A percentile compares a stretch with the other conserved stretches of the same genome.
phyloP scores from a whole-genome alignment of 495 filamentous ascomycete species.

The Tuber umbilicatum region DNA sequence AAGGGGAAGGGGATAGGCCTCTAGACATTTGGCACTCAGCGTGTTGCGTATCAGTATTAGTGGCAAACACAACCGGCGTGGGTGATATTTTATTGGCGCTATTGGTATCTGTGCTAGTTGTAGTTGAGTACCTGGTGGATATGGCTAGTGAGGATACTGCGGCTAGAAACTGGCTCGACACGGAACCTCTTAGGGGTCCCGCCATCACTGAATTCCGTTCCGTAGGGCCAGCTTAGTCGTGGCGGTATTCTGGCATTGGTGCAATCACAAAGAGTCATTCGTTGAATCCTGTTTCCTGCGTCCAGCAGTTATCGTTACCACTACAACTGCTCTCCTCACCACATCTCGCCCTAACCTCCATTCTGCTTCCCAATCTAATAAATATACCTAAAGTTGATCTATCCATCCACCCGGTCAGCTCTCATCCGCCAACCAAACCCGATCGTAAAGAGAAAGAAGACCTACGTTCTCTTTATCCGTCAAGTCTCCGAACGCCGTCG shows the following conservation, averaged over 20 bases:
- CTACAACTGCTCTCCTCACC: not conserved
- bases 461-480: slow-evolving; percentile 57
- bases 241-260: not conserved
- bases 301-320: not conserved
- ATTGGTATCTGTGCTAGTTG: not conserved
- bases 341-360: not conserved
- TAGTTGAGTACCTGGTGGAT: not conserved
- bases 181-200: not conserved
- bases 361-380: slow-evolving; percentile 8
- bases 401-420: slow-evolving; percentile 2
- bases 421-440: not conserved
- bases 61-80: not conserved
- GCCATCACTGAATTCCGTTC: not conserved
- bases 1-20: not conserved
- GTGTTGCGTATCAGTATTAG: not conserved
- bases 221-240: not conserved
- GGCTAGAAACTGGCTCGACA: not conserved
- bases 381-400: slow-evolving; percentile 30
- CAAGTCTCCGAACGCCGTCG: slow-evolving; percentile 56
- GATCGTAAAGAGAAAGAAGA: slow-evolving; percentile 43
- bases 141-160: not conserved
- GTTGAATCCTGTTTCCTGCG: not conserved
- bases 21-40: fast-evolving
- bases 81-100: not conserved
- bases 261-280: not conserved